phyloP scores from a whole-genome alignment of 2,329 filamentous ascomycete species.

The Colletotrichum incanum region DNA sequence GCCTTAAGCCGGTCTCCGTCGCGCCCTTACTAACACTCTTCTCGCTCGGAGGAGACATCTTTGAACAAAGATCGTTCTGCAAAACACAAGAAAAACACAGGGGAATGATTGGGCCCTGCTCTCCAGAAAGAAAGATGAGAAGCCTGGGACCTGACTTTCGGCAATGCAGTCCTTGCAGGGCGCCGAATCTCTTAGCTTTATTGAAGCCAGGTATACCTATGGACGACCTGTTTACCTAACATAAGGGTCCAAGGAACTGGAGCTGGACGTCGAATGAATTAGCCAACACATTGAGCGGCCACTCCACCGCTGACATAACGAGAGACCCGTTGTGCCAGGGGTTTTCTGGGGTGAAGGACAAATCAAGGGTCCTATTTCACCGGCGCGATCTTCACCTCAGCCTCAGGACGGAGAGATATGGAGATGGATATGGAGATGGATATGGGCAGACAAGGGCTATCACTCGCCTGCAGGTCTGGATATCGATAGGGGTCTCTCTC shows the following conservation, averaged over 20 bases:
- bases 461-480: not conserved
- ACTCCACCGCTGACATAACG: slow-evolving; percentile 27
- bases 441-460: no score
- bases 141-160: slow-evolving; percentile 8
- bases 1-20: slow-evolving; percentile 20
- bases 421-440: slow-evolving; percentile 13
- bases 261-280: slow-evolving; percentile 3
- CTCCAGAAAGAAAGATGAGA: slow-evolving; percentile 42
- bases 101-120: slow-evolving; percentile 20
- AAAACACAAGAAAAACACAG: not conserved
- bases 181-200: slow-evolving; percentile 27
- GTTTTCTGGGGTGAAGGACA: slow-evolving; percentile 19
- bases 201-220: slow-evolving; percentile 10
- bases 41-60: slow-evolving; percentile 35
- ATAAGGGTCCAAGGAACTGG: not conserved
- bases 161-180: not conserved
- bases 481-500: slow-evolving; percentile 29
- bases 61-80: not conserved
- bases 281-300: slow-evolving; percentile 9
- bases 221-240: not conserved
- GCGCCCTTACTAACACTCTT: slow-evolving; percentile 32
- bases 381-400: slow-evolving; percentile 9
- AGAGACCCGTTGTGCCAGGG: slow-evolving; percentile 21
- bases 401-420: slow-evolving; percentile 5
- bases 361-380: slow-evolving; percentile 30